These are phyloP conservation scores for Sergeia podlipaevii DNA, from an alignment of 208 protist species.

Conservation along the genomic window DNA sequence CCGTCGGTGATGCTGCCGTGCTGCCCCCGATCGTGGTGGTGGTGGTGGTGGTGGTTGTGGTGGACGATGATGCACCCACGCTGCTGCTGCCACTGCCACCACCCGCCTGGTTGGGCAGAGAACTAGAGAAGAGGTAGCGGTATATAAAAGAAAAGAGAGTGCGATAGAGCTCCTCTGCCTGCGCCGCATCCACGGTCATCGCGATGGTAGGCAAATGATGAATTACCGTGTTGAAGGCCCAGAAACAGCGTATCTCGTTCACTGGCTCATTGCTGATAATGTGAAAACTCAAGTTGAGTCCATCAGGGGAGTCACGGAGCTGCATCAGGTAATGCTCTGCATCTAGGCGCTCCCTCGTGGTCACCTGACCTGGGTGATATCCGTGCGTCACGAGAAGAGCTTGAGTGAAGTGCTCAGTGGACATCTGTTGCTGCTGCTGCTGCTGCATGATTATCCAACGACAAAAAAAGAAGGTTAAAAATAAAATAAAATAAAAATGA, in stretches of 20 bases:
- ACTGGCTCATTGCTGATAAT: conserved; percentile 67
- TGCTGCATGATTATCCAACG: no score
- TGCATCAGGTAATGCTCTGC: conserved; percentile 75
- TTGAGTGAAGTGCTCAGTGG: conserved; percentile 44
- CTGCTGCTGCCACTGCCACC: conserved; percentile 1
- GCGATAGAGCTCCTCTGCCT: conserved; percentile 57
- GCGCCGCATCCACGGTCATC: conserved; percentile 23
- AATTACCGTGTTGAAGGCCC: conserved; percentile 82
- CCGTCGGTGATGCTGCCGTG: neutral
- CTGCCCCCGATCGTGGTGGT: neutral
- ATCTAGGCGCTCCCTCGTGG: conserved; percentile 26
- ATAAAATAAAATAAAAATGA: conserved; percentile 15
- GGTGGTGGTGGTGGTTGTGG: neutral
- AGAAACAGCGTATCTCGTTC: conserved; percentile 62
- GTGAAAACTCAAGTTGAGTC: conserved; percentile 62
- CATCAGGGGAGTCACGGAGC: conserved; percentile 49
- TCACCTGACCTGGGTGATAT: conserved; percentile 22
- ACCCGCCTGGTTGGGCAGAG: neutral
- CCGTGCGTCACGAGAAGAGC: conserved; percentile 66
- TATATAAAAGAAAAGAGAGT: conserved; percentile 69
- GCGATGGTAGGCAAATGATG: conserved; percentile 46
- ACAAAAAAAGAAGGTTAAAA: neutral
- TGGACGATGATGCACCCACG: neutral
- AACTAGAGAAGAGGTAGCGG: conserved; percentile 43
- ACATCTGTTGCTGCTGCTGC: neutral